Conservation (phyloP, 495 filamentous ascomycete species). For the Penicillium salamii region DNA sequence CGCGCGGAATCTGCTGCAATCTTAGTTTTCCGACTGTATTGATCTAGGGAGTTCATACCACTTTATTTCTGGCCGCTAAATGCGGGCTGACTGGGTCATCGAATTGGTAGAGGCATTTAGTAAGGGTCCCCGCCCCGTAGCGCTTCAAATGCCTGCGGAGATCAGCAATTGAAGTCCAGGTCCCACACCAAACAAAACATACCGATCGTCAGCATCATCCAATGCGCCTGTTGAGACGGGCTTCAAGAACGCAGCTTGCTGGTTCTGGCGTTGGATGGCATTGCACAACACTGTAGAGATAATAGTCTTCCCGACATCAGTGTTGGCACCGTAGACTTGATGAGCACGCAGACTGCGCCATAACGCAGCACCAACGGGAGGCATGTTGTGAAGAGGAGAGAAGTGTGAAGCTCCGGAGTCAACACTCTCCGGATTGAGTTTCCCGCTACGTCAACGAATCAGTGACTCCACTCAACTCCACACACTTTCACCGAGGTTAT, state of each 20-base stretch:
- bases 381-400: slow-evolving; percentile 18
- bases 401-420: neutral
- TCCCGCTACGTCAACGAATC: slow-evolving; percentile 12
- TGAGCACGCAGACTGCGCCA: slow-evolving; percentile 62
- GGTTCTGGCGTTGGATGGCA: slow-evolving; percentile 46
- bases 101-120: slow-evolving; percentile 66
- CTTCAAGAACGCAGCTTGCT: slow-evolving; percentile 63
- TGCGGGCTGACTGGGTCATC: slow-evolving; percentile 71
- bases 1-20: slow-evolving; percentile 38
- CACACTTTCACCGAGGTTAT: slow-evolving; percentile 23
- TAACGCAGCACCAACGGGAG: slow-evolving; percentile 46
- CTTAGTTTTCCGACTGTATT: slow-evolving; percentile 1
- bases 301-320: slow-evolving; percentile 77
- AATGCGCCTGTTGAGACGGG: slow-evolving; percentile 70
- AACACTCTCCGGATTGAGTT: neutral
- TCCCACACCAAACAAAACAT: slow-evolving; percentile 13
- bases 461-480: slow-evolving; percentile 9
- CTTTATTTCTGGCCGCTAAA: slow-evolving; percentile 53
- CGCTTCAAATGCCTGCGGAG: slow-evolving; percentile 52
- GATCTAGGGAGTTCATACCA: slow-evolving; percentile 2
- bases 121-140: slow-evolving; percentile 49
- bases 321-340: slow-evolving; percentile 78
- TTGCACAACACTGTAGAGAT: slow-evolving; percentile 67
- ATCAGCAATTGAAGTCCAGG: neutral
- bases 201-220: slow-evolving; percentile 67